A percentile compares a stretch with the other conserved stretches of the same genome.
phyloP scores from a whole-genome alignment of 1,139 yeast species.

The Suzukiozyma palmioleophila region DNA sequence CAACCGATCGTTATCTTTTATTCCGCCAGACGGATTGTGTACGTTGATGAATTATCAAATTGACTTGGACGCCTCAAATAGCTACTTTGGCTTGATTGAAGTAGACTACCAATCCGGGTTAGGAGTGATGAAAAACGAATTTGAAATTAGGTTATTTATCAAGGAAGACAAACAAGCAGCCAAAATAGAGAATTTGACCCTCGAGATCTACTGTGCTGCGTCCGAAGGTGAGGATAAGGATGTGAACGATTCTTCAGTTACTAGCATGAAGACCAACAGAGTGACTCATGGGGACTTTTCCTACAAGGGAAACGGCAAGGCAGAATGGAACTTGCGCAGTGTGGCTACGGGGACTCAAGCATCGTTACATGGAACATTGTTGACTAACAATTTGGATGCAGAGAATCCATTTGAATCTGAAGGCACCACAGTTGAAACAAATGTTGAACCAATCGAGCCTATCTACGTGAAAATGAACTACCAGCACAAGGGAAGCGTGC shows the following conservation, averaged over 20 bases:
- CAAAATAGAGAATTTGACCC: constrained; percentile 51
- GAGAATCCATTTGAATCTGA: constrained; percentile 3
- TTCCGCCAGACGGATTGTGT: constrained; percentile 87
- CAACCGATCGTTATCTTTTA: constrained; percentile 47
- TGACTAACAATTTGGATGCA: constrained; percentile 10
- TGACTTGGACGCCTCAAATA: constrained; percentile 31
- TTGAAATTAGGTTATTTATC: constrained; percentile 64
- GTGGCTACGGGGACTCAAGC: constrained; percentile 67
- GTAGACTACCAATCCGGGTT: constrained; percentile 6
- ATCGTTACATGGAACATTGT: constrained; percentile 54
- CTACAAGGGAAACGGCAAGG: constrained; percentile 47
- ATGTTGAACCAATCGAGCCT: constrained; percentile 38
- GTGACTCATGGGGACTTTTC: constrained; percentile 72
- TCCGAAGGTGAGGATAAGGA: constrained; percentile 7
- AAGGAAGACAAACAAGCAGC: constrained; percentile 46
- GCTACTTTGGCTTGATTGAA: constrained; percentile 7
- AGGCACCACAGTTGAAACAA: neutral
- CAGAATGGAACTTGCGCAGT: constrained; percentile 69
- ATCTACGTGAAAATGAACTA: constrained; percentile 51
- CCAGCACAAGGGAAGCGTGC: constrained; percentile 62
- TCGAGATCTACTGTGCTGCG: constrained; percentile 42
- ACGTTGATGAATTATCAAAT: constrained; percentile 61
- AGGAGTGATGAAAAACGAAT: constrained; percentile 61
- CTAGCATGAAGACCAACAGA: constrained; percentile 47
- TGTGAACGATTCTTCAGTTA: constrained; percentile 6